These are phyloP conservation scores for Rhododendron ferrugineum DNA, from an alignment of 148 eudicot species.

Conservation along the genomic window DNA sequence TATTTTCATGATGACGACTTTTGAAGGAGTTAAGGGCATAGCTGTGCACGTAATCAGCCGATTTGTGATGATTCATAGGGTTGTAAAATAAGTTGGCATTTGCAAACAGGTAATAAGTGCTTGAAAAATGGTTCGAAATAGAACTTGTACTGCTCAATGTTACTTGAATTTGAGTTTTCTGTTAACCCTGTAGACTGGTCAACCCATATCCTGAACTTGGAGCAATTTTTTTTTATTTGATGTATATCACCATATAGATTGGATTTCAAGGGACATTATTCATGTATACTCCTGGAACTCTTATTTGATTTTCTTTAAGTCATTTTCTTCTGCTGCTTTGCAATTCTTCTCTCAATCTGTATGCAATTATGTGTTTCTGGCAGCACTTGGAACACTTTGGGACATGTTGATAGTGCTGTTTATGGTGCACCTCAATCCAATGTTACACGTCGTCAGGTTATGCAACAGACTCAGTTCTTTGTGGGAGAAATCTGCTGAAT, in stretches of 20 bases:
- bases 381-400: constrained; percentile 83
- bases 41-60: not conserved
- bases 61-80: not conserved
- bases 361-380: constrained; percentile 11
- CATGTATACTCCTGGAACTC: not conserved
- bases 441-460: constrained; percentile 83
- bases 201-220: not conserved
- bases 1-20: not conserved
- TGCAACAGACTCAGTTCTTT: not conserved
- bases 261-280: not conserved
- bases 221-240: not conserved
- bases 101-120: not conserved
- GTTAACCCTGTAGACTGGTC: not conserved
- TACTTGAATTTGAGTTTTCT: not conserved
- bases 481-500: not conserved
- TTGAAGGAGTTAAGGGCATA: not conserved
- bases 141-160: not conserved
- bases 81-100: not conserved
- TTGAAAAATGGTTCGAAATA: not conserved
- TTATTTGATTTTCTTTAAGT: not conserved
- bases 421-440: constrained; percentile 69
- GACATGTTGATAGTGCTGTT: constrained; percentile 63
- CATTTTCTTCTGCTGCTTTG: not conserved
- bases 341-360: constrained; percentile 7
- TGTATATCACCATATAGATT: not conserved